Conservation (phyloP, 768 basidiomycete species). For the Termitomyces sp. region DNA sequence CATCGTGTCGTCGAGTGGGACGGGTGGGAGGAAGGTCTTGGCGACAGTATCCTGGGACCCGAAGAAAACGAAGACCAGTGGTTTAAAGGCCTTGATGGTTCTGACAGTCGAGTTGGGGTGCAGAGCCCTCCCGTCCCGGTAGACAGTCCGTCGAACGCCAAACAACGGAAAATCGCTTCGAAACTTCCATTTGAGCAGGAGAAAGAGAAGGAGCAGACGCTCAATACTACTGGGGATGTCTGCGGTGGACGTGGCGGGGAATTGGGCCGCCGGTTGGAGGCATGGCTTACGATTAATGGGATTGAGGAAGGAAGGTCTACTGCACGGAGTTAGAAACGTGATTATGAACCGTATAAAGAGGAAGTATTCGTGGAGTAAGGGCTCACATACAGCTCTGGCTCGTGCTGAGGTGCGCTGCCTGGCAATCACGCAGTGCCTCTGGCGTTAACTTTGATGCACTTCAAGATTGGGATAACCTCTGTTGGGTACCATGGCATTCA, state of each 20-base stretch:
- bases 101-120: constrained; percentile 8
- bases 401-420: background rate
- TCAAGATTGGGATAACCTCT: background rate
- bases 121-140: constrained; percentile 18
- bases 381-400: background rate
- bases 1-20: constrained; percentile 88
- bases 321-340: constrained; percentile 9
- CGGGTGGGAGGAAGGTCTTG: constrained; percentile 86
- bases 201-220: constrained; percentile 64
- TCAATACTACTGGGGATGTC: constrained; percentile 69
- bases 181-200: constrained; percentile 56
- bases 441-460: background rate
- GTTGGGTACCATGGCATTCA: background rate
- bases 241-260: constrained; percentile 81
- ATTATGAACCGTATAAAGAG: constrained; percentile 8
- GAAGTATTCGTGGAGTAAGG: constrained; percentile 5
- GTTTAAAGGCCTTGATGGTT: constrained; percentile 43
- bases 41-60: constrained; percentile 69
- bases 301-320: constrained; percentile 19
- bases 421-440: background rate
- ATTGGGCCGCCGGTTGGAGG: constrained; percentile 70
- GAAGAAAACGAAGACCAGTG: constrained; percentile 72
- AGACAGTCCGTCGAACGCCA: constrained; percentile 11
- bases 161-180: constrained; percentile 33
- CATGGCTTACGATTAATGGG: constrained; percentile 57